Evolutionary conservation across 2,329 filamentous ascomycete species (phyloP).

Genomic region (Penicillium sp.): DNA sequence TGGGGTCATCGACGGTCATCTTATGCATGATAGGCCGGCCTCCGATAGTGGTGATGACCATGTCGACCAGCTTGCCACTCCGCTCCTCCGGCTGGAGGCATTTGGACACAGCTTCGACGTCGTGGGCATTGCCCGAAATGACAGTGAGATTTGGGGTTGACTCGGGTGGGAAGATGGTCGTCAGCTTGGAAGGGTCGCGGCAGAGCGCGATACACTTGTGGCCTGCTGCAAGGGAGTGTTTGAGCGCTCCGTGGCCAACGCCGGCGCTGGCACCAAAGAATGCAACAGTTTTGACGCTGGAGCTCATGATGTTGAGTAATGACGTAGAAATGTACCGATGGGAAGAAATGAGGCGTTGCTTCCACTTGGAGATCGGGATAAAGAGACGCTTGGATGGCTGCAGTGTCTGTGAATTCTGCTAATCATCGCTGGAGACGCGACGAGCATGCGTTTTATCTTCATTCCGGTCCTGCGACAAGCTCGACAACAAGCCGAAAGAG

Average conservation of each 20-base stretch:
- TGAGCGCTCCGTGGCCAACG: slow-evolving; percentile 45
- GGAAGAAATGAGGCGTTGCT: no score
- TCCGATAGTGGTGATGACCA: slow-evolving; percentile 51
- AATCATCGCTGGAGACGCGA: background rate
- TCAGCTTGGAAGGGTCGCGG: slow-evolving; percentile 52
- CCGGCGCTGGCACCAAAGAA: slow-evolving; percentile 56
- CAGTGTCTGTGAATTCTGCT: background rate
- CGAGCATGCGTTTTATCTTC: background rate
- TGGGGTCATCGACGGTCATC: slow-evolving; percentile 34
- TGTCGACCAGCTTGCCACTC: slow-evolving; percentile 34
- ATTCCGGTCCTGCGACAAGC: background rate
- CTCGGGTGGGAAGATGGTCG: slow-evolving; percentile 39
- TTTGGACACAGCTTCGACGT: slow-evolving; percentile 41
- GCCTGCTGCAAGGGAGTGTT: slow-evolving; percentile 44
- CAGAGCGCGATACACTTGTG: slow-evolving; percentile 49
- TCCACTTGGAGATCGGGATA: no score
- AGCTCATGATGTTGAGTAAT: slow-evolving; percentile 8
- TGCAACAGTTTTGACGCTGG: slow-evolving; percentile 35
- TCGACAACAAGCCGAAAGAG: background rate
- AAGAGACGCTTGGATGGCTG: background rate
- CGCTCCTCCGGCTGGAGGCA: slow-evolving; percentile 27
- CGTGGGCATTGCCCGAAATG: slow-evolving; percentile 48
- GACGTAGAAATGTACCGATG: no score
- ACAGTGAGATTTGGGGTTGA: slow-evolving; percentile 45
- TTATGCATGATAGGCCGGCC: slow-evolving; percentile 28